Base-by-base conservation (phyloP, 1,284 basidiomycete species). In the Ustilago bromivora region DNA sequence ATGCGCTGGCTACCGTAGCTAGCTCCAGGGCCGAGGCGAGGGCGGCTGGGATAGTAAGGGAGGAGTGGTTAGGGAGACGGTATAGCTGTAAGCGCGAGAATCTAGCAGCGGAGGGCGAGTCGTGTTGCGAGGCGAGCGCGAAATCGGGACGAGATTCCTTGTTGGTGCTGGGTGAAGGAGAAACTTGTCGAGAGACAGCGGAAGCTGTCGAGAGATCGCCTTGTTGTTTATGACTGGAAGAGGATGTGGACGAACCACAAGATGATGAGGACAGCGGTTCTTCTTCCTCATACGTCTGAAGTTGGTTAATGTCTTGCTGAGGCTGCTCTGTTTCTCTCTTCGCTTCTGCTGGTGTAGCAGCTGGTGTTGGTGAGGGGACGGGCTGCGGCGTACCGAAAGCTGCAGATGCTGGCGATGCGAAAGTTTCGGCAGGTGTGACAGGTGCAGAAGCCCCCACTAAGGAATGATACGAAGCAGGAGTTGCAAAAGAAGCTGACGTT, bases 31-130 rank as follows among this genome's bases (percentile, higher is more conserved):
- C 36, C 7, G 19, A 23, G 3, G 23, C 15, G 10, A 66, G n/a
- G 0, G 63, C n/a, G 2, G 6, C 11, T 31, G 49, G 10, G 35
- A 32, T n/a, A 54, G 40, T 19, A 51, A 36, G 13, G 56, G 36
- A 11, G 46, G 36, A 1, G 57, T 9, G 34, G 8, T 47, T 38
- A 19, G 52, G 17, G 34, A 56, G 6, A 0, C 59, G 61, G 2
- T 66, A 38, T 1, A 74, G 56, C 51, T 74, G 66, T 35, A 69
- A 52, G 5, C 66, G 61, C 3, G 62, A 65, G 58, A 69, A 69
- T 4, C 66, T 43, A 5, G 66, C 71, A 11, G 59, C 71, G 5
- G 71, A 68, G 5, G 71, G 71, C 1, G 71, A 74, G 54, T 67
- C 57, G 32, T n/a, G 12, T 4, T 58, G 47, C 0, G 62, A 70